Evolutionary conservation across 1,139 yeast species (phyloP), one percentile per base, ranked within the genome.

Genomic region (Candida frijolesensis): DNA sequence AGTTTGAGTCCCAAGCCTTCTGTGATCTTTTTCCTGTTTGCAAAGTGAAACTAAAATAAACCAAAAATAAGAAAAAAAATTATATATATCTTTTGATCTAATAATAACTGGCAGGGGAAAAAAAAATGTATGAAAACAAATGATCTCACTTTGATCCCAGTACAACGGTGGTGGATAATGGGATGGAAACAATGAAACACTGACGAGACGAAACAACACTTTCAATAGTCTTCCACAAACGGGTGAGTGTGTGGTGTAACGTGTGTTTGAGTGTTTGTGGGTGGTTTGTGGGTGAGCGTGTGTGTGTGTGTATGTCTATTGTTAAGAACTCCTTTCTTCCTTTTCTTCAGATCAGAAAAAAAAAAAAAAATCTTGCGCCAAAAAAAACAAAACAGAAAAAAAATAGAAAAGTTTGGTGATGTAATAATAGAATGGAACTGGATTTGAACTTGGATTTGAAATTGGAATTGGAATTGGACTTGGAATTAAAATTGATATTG

Each of bases 291-390:
- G 22, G 22, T 19, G 4, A 19, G 22, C 4, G 4, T 19, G 41
- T 4, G 41, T 18, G 27, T 18, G 41, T 37, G 37, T 37, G 40
- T 18, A 25, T 37, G 40, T 19, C 27, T 37, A 37, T 37, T 16
- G 27, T 34, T 34, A 14, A 14, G 5, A 14, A 9, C 38, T 34
- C 38, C 38, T 19, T 15, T 34, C 14, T 10, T 34, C 11, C 9
- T 19, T 19, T 19, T 19, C 18, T 18, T 37, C 18, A 15, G 40
- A 37, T 37, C 40, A 11, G 34, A 18, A 37, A 9, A 18, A 19
- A 37, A 35, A 35, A 22, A 8, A 39, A 39, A 39, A 37, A 18
- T 37, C 25, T 37, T 37, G 40, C 40, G 40, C 40, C 40, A 16
- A 37, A 37, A 35, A 34, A 15, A 34, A 15, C 2, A 3, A 34